These are phyloP conservation scores for Vinca minor DNA, from an alignment of 257 asterid species.

Conservation along the genomic window DNA sequence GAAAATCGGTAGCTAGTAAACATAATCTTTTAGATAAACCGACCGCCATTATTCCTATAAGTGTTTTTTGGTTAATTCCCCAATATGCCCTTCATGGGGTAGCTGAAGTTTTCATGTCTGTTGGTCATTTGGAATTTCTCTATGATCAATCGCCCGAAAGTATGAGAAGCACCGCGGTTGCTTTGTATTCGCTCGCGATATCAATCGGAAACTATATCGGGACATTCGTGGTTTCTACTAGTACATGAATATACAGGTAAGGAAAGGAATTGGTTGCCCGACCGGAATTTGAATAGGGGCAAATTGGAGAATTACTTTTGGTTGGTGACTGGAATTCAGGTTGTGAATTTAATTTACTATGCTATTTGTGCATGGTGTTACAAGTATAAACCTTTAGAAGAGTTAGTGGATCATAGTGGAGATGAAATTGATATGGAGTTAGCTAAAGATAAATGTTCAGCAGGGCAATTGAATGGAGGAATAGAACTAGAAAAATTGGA, in stretches of 20 bases:
- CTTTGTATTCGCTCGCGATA: slow-evolving; percentile 50
- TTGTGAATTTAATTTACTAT: slow-evolving; percentile 48
- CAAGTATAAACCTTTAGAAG: slow-evolving; percentile 46
- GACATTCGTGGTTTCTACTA: slow-evolving; percentile 42
- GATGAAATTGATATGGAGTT: slow-evolving; percentile 29
- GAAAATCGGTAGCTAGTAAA: slow-evolving; percentile 46
- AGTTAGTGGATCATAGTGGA: slow-evolving; percentile 15
- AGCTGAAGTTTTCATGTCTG: slow-evolving; percentile 55
- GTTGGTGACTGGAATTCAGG: slow-evolving; percentile 55
- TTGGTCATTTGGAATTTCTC: slow-evolving; percentile 68
- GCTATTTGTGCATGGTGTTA: slow-evolving; percentile 50
- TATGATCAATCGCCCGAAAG: slow-evolving; percentile 81
- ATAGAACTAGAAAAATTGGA: neutral
- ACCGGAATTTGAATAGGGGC: slow-evolving; percentile 59
- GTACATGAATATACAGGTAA: slow-evolving; percentile 46
- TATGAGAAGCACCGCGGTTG: slow-evolving; percentile 74
- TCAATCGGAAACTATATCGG: slow-evolving; percentile 55
- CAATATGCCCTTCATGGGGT: slow-evolving; percentile 63
- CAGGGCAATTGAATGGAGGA: neutral
- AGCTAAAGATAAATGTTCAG: slow-evolving; percentile 2
- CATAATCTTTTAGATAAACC: slow-evolving; percentile 47
- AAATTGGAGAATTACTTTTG: slow-evolving; percentile 58
- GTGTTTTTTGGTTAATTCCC: slow-evolving; percentile 65
- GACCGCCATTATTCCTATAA: slow-evolving; percentile 47
- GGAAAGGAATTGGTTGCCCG: slow-evolving; percentile 57